Conservation (phyloP, 257 asterid species). For the Solanum dulcamara region DNA sequence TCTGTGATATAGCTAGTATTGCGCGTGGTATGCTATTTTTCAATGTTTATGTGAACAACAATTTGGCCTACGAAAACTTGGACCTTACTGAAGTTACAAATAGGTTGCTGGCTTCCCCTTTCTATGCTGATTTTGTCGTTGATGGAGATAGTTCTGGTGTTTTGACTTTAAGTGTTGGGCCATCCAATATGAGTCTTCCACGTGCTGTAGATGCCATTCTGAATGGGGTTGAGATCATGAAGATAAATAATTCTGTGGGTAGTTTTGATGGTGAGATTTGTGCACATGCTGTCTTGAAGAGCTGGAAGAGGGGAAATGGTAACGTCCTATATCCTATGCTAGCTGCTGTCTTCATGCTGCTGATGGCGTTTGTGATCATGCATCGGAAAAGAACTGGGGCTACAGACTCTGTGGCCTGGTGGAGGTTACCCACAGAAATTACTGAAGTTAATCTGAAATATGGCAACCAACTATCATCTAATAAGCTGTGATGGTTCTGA, state of each 20-base stretch:
- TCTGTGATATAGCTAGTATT: constrained; percentile 81
- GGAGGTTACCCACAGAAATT: constrained; percentile 59
- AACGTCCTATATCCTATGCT: constrained; percentile 32
- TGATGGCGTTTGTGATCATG: constrained; percentile 37
- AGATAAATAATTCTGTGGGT: constrained; percentile 62
- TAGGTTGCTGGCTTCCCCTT: constrained; percentile 66
- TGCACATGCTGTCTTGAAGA: constrained; percentile 37
- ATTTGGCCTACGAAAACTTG: constrained; percentile 64
- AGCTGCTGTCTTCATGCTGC: constrained; percentile 46
- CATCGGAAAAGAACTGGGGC: constrained; percentile 34
- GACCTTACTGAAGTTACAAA: constrained; percentile 47
- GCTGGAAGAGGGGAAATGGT: constrained; percentile 38
- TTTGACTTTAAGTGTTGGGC: constrained; percentile 61
- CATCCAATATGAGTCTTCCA: constrained; percentile 50
- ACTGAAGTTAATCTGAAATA: constrained; percentile 40
- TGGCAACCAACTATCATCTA: constrained; percentile 21
- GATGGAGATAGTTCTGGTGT: constrained; percentile 26
- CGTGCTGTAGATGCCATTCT: constrained; percentile 68
- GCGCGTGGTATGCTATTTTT: constrained; percentile 48
- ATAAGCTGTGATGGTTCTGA: constrained; percentile 27
- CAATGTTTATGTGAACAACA: constrained; percentile 68
- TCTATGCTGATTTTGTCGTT: constrained; percentile 76
- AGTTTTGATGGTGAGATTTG: constrained; percentile 67
- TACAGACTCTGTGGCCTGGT: constrained; percentile 36
- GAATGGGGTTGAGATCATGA: constrained; percentile 83